A percentile compares a stretch with the other conserved stretches of the same genome.
phyloP scores from a whole-genome alignment of 495 filamentous ascomycete genomes.

The Xylona heveae region DNA sequence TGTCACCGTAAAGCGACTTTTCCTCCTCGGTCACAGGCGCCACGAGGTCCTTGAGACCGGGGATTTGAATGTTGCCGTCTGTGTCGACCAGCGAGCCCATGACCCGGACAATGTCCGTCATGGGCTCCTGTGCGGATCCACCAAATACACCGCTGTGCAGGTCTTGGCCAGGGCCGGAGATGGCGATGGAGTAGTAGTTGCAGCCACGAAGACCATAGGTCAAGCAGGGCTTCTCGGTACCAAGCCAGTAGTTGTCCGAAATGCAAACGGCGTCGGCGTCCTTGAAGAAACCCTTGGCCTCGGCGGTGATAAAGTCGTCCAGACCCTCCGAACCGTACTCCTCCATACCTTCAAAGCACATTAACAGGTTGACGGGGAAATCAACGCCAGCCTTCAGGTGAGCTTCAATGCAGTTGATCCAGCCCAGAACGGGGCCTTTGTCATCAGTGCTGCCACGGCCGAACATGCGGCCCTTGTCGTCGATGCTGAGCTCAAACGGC shows the following conservation, averaged over 20 bases:
- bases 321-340: conserved; percentile 95
- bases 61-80: conserved; percentile 73
- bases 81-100: conserved; percentile 69
- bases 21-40: conserved; percentile 74
- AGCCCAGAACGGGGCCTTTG: conserved; percentile 93
- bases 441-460: conserved; percentile 93
- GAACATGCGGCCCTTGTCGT: conserved; percentile 81
- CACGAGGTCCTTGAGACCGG: conserved; percentile 78
- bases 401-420: conserved; percentile 94
- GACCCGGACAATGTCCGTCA: conserved; percentile 81
- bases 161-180: conserved; percentile 80
- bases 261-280: conserved; percentile 95
- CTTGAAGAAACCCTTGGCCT: conserved; percentile 80
- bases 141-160: conserved; percentile 94
- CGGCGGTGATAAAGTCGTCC: conserved; percentile 77
- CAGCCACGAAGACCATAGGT: conserved; percentile 95
- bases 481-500: conserved; percentile 77
- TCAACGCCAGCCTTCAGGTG: conserved; percentile 88
- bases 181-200: conserved; percentile 83
- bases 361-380: conserved; percentile 90
- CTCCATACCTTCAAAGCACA: conserved; percentile 99
- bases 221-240: conserved; percentile 90
- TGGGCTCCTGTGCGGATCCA: conserved; percentile 87
- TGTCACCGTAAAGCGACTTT: conserved; percentile 58
- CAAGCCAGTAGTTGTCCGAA: conserved; percentile 99